Evolutionary conservation across 2,329 filamentous ascomycete genomes (phyloP).

Genomic region (Fusarium acutatum): DNA sequence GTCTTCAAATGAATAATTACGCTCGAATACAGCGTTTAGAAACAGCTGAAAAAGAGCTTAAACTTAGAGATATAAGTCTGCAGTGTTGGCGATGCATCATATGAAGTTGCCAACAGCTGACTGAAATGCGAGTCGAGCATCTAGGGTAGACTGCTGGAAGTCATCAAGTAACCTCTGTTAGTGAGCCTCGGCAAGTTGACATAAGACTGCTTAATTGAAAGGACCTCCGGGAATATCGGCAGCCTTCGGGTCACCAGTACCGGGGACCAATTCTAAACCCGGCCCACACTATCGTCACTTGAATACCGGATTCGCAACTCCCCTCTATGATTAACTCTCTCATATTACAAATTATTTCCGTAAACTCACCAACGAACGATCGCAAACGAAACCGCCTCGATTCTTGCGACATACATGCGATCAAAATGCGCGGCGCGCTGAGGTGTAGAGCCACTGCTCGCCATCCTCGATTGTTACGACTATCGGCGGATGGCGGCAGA

Average conservation of each 20-base stretch:
- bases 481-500: slow-evolving; percentile 22
- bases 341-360: not conserved
- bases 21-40: no score
- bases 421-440: slow-evolving; percentile 30
- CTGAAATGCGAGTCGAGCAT: not conserved
- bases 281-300: slow-evolving; percentile 39
- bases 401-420: slow-evolving; percentile 1
- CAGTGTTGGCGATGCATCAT: not conserved
- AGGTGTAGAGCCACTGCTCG: slow-evolving; percentile 30
- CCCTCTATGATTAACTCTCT: slow-evolving; percentile 27
- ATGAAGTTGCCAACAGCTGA: not conserved
- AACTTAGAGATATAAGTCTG: not conserved
- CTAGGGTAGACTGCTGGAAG: slow-evolving; percentile 23
- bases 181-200: slow-evolving; percentile 14
- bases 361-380: slow-evolving; percentile 15
- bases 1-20: not conserved
- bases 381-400: not conserved
- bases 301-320: slow-evolving; percentile 39
- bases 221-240: slow-evolving; percentile 29
- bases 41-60: not conserved
- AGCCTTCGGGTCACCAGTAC: slow-evolving; percentile 23
- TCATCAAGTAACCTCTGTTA: slow-evolving; percentile 28
- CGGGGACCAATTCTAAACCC: slow-evolving; percentile 41
- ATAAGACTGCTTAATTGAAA: slow-evolving; percentile 35
- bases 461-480: slow-evolving; percentile 17